A percentile compares a stretch with the other conserved stretches of the same genome.
Evolutionary conservation across 345 rosid species (phyloP).

Genomic region (Eucalyptus leucophloia): DNA sequence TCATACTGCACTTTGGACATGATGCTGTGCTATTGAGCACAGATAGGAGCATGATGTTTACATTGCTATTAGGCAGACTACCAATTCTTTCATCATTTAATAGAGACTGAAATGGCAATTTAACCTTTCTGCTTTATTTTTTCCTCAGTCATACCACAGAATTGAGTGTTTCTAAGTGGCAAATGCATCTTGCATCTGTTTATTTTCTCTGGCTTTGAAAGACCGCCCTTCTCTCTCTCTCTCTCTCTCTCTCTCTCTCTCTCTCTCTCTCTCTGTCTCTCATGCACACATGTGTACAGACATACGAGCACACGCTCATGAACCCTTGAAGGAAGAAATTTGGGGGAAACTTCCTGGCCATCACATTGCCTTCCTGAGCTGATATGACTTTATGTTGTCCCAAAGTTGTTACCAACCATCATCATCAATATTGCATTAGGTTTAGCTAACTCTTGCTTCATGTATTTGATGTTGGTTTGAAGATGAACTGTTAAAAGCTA

Average conservation of each 20-base stretch:
- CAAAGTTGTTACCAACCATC: background rate
- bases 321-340: background rate
- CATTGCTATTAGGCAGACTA: background rate
- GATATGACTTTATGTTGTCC: background rate
- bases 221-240: background rate
- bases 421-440: background rate
- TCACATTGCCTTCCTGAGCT: background rate
- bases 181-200: background rate
- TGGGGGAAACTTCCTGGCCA: background rate
- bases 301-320: background rate
- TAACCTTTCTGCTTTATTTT: background rate
- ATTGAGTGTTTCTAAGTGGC: background rate
- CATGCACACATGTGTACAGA: background rate
- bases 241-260: background rate
- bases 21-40: background rate
- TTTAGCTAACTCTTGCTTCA: background rate
- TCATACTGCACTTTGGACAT: background rate
- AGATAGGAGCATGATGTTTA: background rate
- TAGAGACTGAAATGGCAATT: background rate
- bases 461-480: background rate
- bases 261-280: too few species aligned
- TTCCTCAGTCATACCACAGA: background rate
- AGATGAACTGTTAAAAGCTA: background rate
- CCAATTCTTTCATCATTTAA: background rate
- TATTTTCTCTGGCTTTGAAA: background rate